A percentile compares a stretch with the other conserved stretches of the same genome.
Conservation (phyloP, 306 rosid genomes). For the Pyrus pyrifolia region DNA sequence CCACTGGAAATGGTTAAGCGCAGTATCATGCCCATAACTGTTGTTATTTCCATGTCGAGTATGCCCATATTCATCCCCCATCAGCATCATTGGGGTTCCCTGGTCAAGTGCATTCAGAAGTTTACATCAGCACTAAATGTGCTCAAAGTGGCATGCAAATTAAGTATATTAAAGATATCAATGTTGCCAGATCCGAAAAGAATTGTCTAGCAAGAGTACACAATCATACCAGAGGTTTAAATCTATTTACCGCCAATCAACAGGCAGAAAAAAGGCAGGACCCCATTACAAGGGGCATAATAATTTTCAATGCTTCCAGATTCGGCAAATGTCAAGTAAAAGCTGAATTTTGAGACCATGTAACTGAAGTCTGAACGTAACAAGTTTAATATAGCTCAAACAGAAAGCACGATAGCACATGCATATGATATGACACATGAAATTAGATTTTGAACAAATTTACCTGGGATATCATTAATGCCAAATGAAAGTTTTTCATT, state of each 20-base stretch:
- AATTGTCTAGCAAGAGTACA: neutral
- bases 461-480: slow-evolving; percentile 80
- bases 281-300: neutral
- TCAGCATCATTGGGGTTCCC: slow-evolving; percentile 97
- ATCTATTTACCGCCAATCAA: neutral
- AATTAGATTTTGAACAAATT: slow-evolving; percentile 12
- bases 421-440: neutral
- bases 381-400: neutral
- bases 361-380: neutral
- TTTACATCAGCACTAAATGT: slow-evolving; percentile 10
- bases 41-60: slow-evolving; percentile 91
- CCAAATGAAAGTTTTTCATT: slow-evolving; percentile 93
- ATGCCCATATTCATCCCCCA: slow-evolving; percentile 97
- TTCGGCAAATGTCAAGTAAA: neutral
- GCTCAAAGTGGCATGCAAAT: neutral
- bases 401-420: neutral
- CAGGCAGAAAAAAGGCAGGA: neutral
- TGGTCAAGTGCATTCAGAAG: slow-evolving; percentile 33
- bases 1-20: slow-evolving; percentile 80
- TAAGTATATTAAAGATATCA: neutral
- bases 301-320: neutral
- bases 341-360: neutral
- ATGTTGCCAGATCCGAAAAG: neutral
- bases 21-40: slow-evolving; percentile 86
- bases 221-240: neutral